These are phyloP conservation scores for Conticribra guillardii DNA, from an alignment of 108 stramenopile genomes.

Conservation along the genomic window DNA sequence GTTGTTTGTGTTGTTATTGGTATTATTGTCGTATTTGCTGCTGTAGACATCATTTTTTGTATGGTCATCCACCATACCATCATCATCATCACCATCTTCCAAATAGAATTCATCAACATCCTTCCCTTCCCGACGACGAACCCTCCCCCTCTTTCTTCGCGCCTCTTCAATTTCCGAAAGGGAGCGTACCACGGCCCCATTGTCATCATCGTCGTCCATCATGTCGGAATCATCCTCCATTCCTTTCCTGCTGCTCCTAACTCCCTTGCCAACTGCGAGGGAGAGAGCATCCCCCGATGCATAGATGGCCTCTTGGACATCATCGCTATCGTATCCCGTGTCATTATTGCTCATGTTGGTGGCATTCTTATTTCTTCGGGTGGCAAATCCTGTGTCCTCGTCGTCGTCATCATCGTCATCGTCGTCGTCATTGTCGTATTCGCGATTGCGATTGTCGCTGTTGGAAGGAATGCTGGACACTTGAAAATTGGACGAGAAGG, in stretches of 20 bases:
- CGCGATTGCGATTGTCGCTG: no score
- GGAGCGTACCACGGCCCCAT: conserved; percentile 24
- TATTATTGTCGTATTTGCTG: not conserved
- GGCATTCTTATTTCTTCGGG: not conserved
- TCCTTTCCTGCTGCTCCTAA: not conserved
- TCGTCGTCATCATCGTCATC: conserved; percentile 14
- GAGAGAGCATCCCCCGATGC: conserved; percentile 43
- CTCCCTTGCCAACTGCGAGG: not conserved
- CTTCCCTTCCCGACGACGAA: conserved; percentile 21
- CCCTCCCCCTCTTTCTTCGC: conserved; percentile 34
- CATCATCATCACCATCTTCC: not conserved
- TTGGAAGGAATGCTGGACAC: conserved; percentile 6
- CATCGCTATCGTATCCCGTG: conserved; percentile 43
- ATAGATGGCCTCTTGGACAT: conserved; percentile 46
- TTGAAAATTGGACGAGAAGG: conserved; percentile 28
- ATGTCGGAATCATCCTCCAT: not conserved
- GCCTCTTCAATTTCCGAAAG: conserved; percentile 37
- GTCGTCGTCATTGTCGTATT: not conserved
- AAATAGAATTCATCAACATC: conserved; percentile 1
- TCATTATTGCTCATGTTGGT: not conserved
- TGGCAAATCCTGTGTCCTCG: conserved; percentile 13
- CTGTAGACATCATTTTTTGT: not conserved
- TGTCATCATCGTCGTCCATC: conserved; percentile 16
- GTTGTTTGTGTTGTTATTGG: no score
- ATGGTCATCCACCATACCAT: conserved; percentile 9